Base-by-base conservation (phyloP, 2,329 filamentous ascomycete species). In the Pestalotiopsis fici region DNA sequence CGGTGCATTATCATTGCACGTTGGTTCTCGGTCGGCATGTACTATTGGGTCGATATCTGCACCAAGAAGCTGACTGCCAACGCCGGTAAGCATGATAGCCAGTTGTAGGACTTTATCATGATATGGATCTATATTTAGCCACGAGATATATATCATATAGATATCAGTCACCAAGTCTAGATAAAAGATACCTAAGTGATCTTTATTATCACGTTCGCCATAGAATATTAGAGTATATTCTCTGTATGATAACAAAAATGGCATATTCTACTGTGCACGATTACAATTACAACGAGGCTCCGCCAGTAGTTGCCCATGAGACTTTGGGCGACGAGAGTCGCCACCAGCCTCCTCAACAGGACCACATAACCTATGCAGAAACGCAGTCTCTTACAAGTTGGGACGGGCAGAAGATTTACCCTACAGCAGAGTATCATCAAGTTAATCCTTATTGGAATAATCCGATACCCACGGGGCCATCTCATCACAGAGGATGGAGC, bases 401-500 rank as follows among this genome's bases (percentile, higher is more conserved):
- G 13, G 28, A 66, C 50, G 55, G 13, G 18, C 68, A 67, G 15
- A 64, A 69, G 39, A 11, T 21, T 11, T 65, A 35, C 35, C n/a
- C 62, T 9, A 66, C 67, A 28, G 64, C 65, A 21, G 67, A 64
- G 15, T 43, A 65, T 15, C 64, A 61, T 50, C 67, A 67, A 50
- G 62, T 67, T 3, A 65, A 65, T 27, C 68, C 64, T 2, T 69
- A 68, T 59, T 70, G 70, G 70, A 62, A 64, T 21, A 35, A 47
- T 9, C 25, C 56, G n/a, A 56, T 66, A 18, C 39, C 69, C 21
- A 65, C 25, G n/a, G n/a, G 43, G 7, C 47, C 69, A 13, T 69
- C 66, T 2, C 72, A 73, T 39, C 71, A 72, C 54, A 67, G 73
- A 31, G 71, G 69, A 39, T 72, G 69, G 68, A 74, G 73, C 60